Conservation (phyloP, 768 basidiomycete genomes). For the Agrocybe chaxingu region DNA sequence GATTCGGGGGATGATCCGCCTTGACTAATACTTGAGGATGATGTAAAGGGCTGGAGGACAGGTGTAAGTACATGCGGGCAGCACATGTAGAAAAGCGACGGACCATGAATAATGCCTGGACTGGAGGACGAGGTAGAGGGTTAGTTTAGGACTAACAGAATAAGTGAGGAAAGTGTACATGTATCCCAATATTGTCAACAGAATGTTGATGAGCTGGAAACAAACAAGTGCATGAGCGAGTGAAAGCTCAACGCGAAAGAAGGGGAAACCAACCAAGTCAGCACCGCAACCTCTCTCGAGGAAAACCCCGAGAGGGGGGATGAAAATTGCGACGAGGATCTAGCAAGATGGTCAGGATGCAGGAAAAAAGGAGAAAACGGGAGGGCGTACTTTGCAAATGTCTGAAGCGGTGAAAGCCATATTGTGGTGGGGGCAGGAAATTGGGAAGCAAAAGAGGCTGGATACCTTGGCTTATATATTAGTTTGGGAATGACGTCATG, state of each 20-base stretch:
- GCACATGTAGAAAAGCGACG: slow-evolving; percentile 4
- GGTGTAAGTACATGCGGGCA: slow-evolving; percentile 10
- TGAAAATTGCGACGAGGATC: slow-evolving; percentile 60
- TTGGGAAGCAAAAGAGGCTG: not conserved
- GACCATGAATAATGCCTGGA: slow-evolving; percentile 77
- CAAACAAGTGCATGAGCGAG: slow-evolving; percentile 3
- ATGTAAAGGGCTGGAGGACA: slow-evolving; percentile 66
- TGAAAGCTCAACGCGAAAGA: slow-evolving; percentile 2
- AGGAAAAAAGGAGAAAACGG: slow-evolving; percentile 7
- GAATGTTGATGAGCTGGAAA: slow-evolving; percentile 64
- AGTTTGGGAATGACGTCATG: slow-evolving; percentile 15
- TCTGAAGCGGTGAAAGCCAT: slow-evolving; percentile 77
- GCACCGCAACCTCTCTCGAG: slow-evolving; percentile 80
- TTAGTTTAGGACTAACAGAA: not conserved
- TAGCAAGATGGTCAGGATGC: slow-evolving; percentile 20
- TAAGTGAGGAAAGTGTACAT: slow-evolving; percentile 38
- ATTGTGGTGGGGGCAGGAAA: slow-evolving; percentile 5
- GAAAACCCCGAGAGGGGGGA: slow-evolving; percentile 87
- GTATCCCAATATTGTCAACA: slow-evolving; percentile 76
- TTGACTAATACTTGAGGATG: slow-evolving; percentile 66
- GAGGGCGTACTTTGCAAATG: slow-evolving; percentile 64
- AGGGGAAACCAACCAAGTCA: slow-evolving; percentile 56
- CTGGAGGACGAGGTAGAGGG: slow-evolving; percentile 29
- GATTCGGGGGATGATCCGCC: not conserved
- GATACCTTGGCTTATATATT: slow-evolving; percentile 2